Conservation (phyloP, 768 basidiomycete genomes). For the Phanerochaete sordida region DNA sequence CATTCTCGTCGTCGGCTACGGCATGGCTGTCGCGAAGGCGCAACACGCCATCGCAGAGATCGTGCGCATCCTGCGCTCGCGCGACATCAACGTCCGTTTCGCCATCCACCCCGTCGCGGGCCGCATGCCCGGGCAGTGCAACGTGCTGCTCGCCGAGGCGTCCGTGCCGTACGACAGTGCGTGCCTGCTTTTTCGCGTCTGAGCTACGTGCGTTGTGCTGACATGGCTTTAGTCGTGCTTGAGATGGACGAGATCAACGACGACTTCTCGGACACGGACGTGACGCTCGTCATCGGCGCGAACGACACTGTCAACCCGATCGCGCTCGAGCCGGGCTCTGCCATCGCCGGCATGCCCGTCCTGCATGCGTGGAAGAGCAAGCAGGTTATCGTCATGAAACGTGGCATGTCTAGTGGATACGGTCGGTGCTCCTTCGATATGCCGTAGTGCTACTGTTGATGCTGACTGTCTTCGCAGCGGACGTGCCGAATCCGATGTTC, state of each 20-base stretch:
- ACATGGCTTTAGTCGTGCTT: conserved; percentile 58
- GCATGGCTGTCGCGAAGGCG: conserved; percentile 91
- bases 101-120: conserved; percentile 91
- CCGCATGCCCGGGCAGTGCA: conserved; percentile 90
- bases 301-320: conserved; percentile 94
- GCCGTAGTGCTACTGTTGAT: not conserved
- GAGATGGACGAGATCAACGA: conserved; percentile 97
- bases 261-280: conserved; percentile 83
- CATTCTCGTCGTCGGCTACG: conserved; percentile 83
- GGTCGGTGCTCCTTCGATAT: conserved; percentile 40
- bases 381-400: conserved; percentile 90
- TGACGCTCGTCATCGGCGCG: conserved; percentile 89
- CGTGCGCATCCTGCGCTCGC: conserved; percentile 63
- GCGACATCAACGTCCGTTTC: conserved; percentile 78
- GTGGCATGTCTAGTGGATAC: conserved; percentile 85
- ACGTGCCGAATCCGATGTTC: conserved; percentile 93
- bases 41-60: conserved; percentile 78
- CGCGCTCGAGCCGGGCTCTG: conserved; percentile 79
- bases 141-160: conserved; percentile 87
- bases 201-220: not conserved
- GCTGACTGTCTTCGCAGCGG: conserved; percentile 43
- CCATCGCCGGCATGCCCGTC: conserved; percentile 92
- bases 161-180: conserved; percentile 87
- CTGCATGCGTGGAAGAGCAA: conserved; percentile 93
- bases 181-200: conserved; percentile 18